Evolutionary conservation across 2,329 filamentous ascomycete genomes (phyloP).

Genomic region (Fusarium dlaminii): DNA sequence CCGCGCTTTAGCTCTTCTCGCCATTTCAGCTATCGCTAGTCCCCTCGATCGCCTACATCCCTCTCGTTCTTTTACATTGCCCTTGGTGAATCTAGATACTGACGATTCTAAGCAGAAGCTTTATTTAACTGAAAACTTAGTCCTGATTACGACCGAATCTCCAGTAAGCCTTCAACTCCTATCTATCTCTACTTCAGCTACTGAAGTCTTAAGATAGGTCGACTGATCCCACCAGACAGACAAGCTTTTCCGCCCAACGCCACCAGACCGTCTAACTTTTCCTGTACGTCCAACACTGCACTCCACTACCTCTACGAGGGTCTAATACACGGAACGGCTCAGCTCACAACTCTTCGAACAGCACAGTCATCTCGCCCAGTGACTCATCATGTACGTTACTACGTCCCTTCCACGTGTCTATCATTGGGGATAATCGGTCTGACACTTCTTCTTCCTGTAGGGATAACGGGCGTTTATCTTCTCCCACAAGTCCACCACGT

Average conservation of each 20-base stretch:
- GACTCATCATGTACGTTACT: neutral
- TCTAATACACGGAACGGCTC: fast-evolving
- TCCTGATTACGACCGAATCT: neutral
- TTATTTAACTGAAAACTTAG: neutral
- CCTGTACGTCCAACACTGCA: neutral
- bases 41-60: neutral
- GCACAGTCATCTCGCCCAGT: neutral
- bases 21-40: neutral
- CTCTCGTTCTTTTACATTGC: neutral
- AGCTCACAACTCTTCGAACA: neutral
- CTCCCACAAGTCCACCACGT: neutral
- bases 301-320: fast-evolving
- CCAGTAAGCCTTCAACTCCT: neutral
- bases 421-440: neutral
- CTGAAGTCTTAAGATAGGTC: neutral
- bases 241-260: neutral
- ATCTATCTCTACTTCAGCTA: neutral
- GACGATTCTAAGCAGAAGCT: neutral
- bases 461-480: neutral
- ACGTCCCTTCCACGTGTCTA: neutral
- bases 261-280: neutral
- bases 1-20: neutral
- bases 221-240: neutral
- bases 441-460: neutral
- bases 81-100: neutral